Base-by-base conservation (phyloP, 2,329 filamentous ascomycete species). In the Cercospora nicotianae region DNA sequence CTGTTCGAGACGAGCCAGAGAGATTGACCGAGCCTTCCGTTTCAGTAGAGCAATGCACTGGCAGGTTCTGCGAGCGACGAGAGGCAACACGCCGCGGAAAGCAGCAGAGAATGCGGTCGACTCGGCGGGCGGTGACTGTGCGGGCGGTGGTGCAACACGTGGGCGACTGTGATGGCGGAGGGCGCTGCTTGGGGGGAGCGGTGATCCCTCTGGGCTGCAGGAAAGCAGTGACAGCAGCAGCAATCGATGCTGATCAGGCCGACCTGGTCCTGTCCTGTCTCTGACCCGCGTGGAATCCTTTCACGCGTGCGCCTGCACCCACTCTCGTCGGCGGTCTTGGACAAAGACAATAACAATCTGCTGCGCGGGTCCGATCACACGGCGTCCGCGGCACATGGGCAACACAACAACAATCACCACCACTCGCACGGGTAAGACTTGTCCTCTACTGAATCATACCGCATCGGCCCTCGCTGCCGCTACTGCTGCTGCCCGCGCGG, bases 1-100 rank as follows among this genome's bases (percentile, higher is more conserved):
- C 59, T 61, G 59, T 61, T 28, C 58, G 53, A 58, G 53, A 58
- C 53, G 53, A 60, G 58, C 39, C 59, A n/a, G 36, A 16, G 59
- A 61, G 59, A 61, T 61, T 61, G 59, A 61, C 59, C 59, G 59
- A 61, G 59, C 20, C 31, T 42, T 61, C 59, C 59, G 59, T 26
- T 42, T 39, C 33, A 61, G 36, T 61, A 33, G 59, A 30, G 36
- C 26, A 60, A 28, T 20, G 20, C 10, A 39, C 53, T 18, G 53
- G 53, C 53, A 33, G 16, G 53, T 33, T n/a, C 53, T 58, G 53
- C 53, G 26, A 51, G 45, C 20, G 45, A 23, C 45, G 45, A 51
- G 45, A 13, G 20, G 45, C 18, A 51, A 26, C 23, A 30, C 20
- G 53, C 30, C 20, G 26, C 48, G 48, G 26, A 53, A 10, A 18